Evolutionary conservation across 2,329 filamentous ascomycete species (phyloP).

Genomic region (Monosporascus cannonballus): DNA sequence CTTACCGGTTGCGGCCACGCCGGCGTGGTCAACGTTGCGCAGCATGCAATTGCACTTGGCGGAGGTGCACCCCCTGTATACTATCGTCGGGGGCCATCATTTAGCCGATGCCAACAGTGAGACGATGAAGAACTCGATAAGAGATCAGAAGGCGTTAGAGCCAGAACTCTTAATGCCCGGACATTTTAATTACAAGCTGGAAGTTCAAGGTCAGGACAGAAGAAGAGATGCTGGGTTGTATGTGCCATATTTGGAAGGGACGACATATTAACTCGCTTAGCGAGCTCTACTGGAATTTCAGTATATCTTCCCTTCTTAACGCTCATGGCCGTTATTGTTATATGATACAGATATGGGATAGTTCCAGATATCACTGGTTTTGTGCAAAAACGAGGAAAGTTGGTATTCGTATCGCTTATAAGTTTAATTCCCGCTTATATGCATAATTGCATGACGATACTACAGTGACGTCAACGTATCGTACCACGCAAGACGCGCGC

Average conservation of each 20-base stretch:
- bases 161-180: conserved; percentile 46
- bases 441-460: not conserved
- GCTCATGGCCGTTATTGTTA: too few species aligned
- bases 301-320: too few species aligned
- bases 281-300: too few species aligned
- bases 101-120: conserved; percentile 39
- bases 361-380: too few species aligned
- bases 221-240: conserved; percentile 39
- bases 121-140: conserved; percentile 37
- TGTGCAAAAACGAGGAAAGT: too few species aligned
- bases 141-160: conserved; percentile 40
- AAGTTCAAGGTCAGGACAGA: conserved; percentile 47
- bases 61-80: conserved; percentile 37
- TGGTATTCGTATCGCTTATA: too few species aligned
- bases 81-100: conserved; percentile 48
- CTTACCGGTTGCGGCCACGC: conserved; percentile 52
- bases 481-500: conserved; percentile 4
- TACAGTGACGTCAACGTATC: conserved; percentile 9
- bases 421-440: not conserved
- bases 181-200: conserved; percentile 52
- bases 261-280: conserved; percentile 24
- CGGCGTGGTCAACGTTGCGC: conserved; percentile 45
- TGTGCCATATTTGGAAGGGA: conserved; percentile 44
- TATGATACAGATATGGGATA: too few species aligned
- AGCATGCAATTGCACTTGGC: conserved; percentile 36